Base-by-base conservation (phyloP, 140 eudicot genomes). In the Erigeron philadelphicus region DNA sequence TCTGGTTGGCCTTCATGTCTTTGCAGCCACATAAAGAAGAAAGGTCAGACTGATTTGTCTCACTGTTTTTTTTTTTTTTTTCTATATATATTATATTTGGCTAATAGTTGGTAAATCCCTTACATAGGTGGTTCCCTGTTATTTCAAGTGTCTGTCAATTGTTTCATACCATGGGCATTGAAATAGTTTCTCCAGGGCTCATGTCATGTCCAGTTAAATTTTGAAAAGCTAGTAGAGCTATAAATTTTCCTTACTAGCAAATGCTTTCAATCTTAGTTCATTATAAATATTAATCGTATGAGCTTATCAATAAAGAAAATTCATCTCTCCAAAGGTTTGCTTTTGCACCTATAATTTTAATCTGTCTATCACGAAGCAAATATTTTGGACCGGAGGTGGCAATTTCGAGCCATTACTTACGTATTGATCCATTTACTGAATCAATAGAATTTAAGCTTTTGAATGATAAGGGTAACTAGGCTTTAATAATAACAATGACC, bases 1-100 rank as follows among this genome's bases (percentile, higher is more conserved):
- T 92, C 74, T 92, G 98, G 98, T 71, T 88, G 68, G 85, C 86
- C 13, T 88, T 92, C 75, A 92, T 92, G 98, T 88, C 98, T 71
- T 75, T 92, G 84, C 98, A 88, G 83, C 95, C 98, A 43, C 98
- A 92, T 86, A 92, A 92, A 78, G 98, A 92, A 84, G 98, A 92
- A 80, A 92, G 98, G 98, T 92, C 63, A 48, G 86, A 73, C 63
- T 35, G 8, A 58, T 25, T 17, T 50, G 12, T 41, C 45, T 46
- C 11, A 2, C 59, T 49, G 11, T 54, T 19, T 11, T 21, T 25
- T 3, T 11, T n/a, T n/a, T n/a, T n/a, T n/a, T n/a, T n/a, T n/a
- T n/a, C n/a, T n/a, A n/a, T n/a, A n/a, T 12, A 8, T n/a, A 56
- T 21, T 6, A 52, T 47, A 19, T 61, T 61, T 13, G 38, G 38